Evolutionary conservation across 225 moss, liverwort and hornwort species (phyloP), one percentile per base, ranked within the genome.

Genomic region (Physcomitrellopsis africana): DNA sequence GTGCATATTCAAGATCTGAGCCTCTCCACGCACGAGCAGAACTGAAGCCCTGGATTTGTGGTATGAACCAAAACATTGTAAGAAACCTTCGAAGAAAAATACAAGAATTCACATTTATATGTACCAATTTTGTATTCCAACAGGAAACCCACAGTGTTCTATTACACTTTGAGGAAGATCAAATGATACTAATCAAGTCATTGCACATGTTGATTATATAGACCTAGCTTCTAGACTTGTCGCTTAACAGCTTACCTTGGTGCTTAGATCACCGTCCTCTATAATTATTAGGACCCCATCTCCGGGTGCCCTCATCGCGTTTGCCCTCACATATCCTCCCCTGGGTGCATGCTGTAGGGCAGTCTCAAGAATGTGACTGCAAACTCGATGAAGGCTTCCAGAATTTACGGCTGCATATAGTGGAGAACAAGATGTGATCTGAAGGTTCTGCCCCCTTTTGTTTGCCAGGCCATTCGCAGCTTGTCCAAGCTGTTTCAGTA

Each of bases 401-500:
- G 54, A 72, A 72, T 89, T 87, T 64, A 95, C 85, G 52, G 95
- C 91, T 73, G 95, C 95, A 79, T 87, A 81, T 32, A 89, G 80
- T 52, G 91, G 86, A 74, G 95, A 88, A 76, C 68, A 81, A 65
- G 92, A 81, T 60, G 78, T 95, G 54, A 95, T 86, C 85, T 92
- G 95, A 70, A 95, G 82, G 48, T 83, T 85, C 81, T 95, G 92
- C 63, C 84, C 83, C 75, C 86, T 89, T 68, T 91, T 89, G 51
- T 92, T 85, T 57, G 95, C 92, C 70, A 95, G 77, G 80, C 89
- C 88, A 72, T 92, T 89, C 51, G 85, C 95, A 70, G 92, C 95
- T 86, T 88, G 87, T 51, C 92, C 91, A 71, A 95, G 78, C 80
- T 86, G 89, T 86, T 89, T 89, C 74, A 95, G 86, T 61, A 95